Conservation (phyloP, 2,329 filamentous ascomycete species). For the Diaporthe aspalathi region DNA sequence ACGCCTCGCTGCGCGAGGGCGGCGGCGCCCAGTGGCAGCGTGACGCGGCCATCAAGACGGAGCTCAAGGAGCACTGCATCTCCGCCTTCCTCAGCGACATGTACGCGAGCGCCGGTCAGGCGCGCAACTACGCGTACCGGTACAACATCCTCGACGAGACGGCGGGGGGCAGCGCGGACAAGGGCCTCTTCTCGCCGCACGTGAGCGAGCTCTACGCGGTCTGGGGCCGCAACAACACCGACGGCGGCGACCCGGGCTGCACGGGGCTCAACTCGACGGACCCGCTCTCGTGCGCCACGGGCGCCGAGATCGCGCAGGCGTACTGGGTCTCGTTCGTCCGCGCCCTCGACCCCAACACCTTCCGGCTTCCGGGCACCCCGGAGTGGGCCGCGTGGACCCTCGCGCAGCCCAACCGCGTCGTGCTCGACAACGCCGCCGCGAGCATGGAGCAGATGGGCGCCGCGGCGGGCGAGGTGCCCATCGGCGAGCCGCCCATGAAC, state of each 20-base stretch:
- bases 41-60: slow-evolving; percentile 30
- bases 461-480: slow-evolving; percentile 16
- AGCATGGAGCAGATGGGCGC: slow-evolving; percentile 34
- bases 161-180: slow-evolving; percentile 29
- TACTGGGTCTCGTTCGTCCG: slow-evolving; percentile 40
- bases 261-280: slow-evolving; percentile 13
- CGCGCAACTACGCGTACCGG: slow-evolving; percentile 18
- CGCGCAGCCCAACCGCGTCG: slow-evolving; percentile 11
- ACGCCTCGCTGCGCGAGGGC: slow-evolving; percentile 24
- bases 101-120: slow-evolving; percentile 10
- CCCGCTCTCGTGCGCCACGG: slow-evolving; percentile 29
- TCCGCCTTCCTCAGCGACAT: slow-evolving; percentile 32
- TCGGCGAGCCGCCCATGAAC: slow-evolving; percentile 30
- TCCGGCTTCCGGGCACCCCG: slow-evolving; percentile 23
- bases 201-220: slow-evolving; percentile 35
- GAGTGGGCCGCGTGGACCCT: slow-evolving; percentile 39
- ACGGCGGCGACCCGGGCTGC: slow-evolving; percentile 32
- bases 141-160: slow-evolving; percentile 36
- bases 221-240: slow-evolving; percentile 34
- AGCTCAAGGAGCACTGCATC: slow-evolving; percentile 31
- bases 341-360: slow-evolving; percentile 37
- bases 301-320: slow-evolving; percentile 35
- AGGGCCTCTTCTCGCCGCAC: slow-evolving; percentile 34
- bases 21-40: slow-evolving; percentile 32
- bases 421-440: slow-evolving; percentile 20